phyloP scores from a whole-genome alignment of 257 asterid genomes.

The Penstemon newberryi region DNA sequence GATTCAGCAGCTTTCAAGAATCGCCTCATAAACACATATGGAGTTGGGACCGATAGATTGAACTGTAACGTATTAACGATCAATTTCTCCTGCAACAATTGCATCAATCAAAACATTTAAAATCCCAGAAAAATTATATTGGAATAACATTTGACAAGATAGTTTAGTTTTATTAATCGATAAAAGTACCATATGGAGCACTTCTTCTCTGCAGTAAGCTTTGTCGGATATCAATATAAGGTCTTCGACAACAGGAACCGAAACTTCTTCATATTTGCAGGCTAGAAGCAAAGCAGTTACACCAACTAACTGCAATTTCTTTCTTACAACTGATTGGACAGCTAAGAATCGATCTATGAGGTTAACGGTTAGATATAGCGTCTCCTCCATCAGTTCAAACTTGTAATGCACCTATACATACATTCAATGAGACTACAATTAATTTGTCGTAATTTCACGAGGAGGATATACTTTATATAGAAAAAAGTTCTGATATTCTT shows the following conservation, averaged over 20 bases:
- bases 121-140: not conserved
- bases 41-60: slow-evolving; percentile 78
- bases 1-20: slow-evolving; percentile 85
- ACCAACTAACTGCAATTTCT: slow-evolving; percentile 89
- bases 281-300: slow-evolving; percentile 92
- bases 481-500: not conserved
- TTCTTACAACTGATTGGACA: slow-evolving; percentile 58
- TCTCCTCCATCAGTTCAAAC: slow-evolving; percentile 95
- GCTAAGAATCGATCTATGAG: slow-evolving; percentile 85
- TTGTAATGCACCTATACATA: slow-evolving; percentile 80
- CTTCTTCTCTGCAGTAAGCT: slow-evolving; percentile 78
- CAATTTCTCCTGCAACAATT: slow-evolving; percentile 63
- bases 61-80: slow-evolving; percentile 75
- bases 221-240: slow-evolving; percentile 80
- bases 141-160: not conserved
- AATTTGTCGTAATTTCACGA: not conserved
- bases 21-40: slow-evolving; percentile 80
- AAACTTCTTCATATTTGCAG: slow-evolving; percentile 94
- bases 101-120: not conserved
- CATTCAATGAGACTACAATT: slow-evolving; percentile 5
- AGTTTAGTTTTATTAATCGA: not conserved
- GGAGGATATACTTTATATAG: not conserved
- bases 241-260: slow-evolving; percentile 94
- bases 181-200: slow-evolving; percentile 69
- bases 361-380: slow-evolving; percentile 72